Evolutionary conservation across 2,329 filamentous ascomycete genomes (phyloP).

Genomic region (Hymenoscyphus scutula): DNA sequence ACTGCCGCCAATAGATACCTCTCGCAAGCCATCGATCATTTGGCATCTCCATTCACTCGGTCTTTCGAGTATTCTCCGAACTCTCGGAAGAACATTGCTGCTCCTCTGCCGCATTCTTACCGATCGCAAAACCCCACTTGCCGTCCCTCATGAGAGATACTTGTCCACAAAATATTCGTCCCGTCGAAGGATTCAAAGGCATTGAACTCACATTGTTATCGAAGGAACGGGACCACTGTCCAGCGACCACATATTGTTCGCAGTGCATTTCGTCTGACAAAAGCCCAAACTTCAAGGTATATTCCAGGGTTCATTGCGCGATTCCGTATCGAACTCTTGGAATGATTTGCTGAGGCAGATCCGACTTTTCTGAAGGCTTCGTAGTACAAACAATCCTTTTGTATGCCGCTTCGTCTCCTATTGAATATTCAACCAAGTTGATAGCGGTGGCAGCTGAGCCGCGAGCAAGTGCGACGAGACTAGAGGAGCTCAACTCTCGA

Average conservation of each 20-base stretch:
- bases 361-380: background rate
- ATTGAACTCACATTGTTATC: no score
- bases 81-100: background rate
- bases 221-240: background rate
- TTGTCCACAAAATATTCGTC: no score
- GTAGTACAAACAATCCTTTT: background rate
- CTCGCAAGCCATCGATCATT: background rate
- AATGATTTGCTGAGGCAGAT: background rate
- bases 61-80: background rate
- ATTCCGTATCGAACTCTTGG: background rate
- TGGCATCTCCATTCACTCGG: background rate
- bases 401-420: background rate
- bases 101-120: background rate
- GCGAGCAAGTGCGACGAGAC: background rate
- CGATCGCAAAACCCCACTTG: background rate
- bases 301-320: background rate
- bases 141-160: background rate
- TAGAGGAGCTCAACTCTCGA: background rate
- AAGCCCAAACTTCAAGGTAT: background rate
- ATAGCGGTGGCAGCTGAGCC: background rate
- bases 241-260: background rate
- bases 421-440: background rate
- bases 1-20: background rate
- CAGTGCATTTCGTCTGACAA: background rate
- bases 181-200: background rate